A percentile compares a stretch with the other conserved stretches of the same genome.
Evolutionary conservation across 495 filamentous ascomycete genomes (phyloP).

Genomic region (Filosporella fistucella): DNA sequence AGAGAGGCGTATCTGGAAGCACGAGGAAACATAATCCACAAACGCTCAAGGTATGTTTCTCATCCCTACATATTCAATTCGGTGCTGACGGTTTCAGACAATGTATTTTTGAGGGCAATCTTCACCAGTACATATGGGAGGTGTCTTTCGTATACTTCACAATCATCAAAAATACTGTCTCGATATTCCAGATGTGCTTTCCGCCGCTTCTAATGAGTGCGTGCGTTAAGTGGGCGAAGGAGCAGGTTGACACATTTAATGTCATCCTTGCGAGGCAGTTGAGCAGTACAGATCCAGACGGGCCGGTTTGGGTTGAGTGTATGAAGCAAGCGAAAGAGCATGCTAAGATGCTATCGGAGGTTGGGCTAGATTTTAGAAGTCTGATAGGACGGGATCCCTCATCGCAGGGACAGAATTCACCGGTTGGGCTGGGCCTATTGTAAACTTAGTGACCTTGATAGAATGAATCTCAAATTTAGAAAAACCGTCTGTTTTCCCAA

Average conservation of each 20-base stretch:
- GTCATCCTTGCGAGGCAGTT: conserved; percentile 74
- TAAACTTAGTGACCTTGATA: too few species aligned
- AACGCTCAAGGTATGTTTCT: conserved; percentile 73
- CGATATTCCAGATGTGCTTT: conserved; percentile 86
- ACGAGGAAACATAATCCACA: conserved; percentile 67
- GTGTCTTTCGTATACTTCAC: conserved; percentile 97
- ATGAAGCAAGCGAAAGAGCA: conserved; percentile 78
- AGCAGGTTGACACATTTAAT: conserved; percentile 88
- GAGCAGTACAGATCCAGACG: conserved; percentile 66
- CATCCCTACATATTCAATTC: neutral
- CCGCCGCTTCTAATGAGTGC: conserved; percentile 81
- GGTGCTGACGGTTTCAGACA: conserved; percentile 46
- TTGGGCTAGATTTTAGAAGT: conserved; percentile 85
- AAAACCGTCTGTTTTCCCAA: too few species aligned
- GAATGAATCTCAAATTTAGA: too few species aligned
- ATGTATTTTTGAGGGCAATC: conserved; percentile 89
- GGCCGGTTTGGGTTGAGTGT: conserved; percentile 74
- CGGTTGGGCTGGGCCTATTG: conserved; percentile 18
- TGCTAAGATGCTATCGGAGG: conserved; percentile 72
- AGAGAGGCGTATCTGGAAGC: conserved; percentile 81
- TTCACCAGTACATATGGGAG: conserved; percentile 89
- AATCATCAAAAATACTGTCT: conserved; percentile 85
- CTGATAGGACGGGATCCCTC: conserved; percentile 42
- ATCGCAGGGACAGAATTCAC: neutral
- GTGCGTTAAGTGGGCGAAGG: conserved; percentile 94